Percentiles rank a stretch among this genome's conserved stretches.
phyloP scores from a whole-genome alignment of 306 rosid species.

The Sechiopsis laciniata region DNA sequence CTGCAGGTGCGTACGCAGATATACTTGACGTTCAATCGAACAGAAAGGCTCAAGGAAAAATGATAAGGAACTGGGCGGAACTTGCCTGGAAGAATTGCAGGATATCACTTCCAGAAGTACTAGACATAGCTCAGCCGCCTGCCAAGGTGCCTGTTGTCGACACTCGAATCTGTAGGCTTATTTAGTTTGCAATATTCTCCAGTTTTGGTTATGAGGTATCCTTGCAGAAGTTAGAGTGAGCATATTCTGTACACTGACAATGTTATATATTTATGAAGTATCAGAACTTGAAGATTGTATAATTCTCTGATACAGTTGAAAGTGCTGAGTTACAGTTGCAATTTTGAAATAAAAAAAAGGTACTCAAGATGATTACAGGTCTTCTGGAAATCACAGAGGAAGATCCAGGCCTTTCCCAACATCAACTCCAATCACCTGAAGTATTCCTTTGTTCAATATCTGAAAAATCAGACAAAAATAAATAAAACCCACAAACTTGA shows the following conservation, averaged over 20 bases:
- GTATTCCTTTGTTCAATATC: slow-evolving; percentile 77
- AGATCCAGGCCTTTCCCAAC: slow-evolving; percentile 85
- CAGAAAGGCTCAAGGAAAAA: slow-evolving; percentile 65
- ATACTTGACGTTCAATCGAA: slow-evolving; percentile 64
- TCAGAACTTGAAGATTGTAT: slow-evolving; percentile 11
- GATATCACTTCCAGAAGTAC: slow-evolving; percentile 62
- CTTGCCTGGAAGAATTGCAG: slow-evolving; percentile 52
- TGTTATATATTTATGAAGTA: slow-evolving; percentile 7
- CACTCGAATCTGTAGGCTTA: slow-evolving; percentile 58
- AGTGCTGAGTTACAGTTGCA: slow-evolving; percentile 8
- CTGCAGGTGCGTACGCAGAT: slow-evolving; percentile 70
- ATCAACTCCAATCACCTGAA: slow-evolving; percentile 79
- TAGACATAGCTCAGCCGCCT: slow-evolving; percentile 44
- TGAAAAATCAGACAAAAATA: slow-evolving; percentile 31
- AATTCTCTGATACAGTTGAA: slow-evolving; percentile 15
- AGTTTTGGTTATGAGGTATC: slow-evolving; percentile 21
- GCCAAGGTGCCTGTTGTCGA: slow-evolving; percentile 45
- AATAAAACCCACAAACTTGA: background rate
- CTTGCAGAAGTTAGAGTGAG: background rate
- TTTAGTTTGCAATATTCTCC: slow-evolving; percentile 29
- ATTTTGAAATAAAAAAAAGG: background rate
- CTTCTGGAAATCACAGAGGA: slow-evolving; percentile 49
- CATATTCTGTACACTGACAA: background rate
- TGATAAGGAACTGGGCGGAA: slow-evolving; percentile 54
- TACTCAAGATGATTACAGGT: background rate